A percentile compares a stretch with the other conserved stretches of the same genome.
Conservation (phyloP, 2,329 filamentous ascomycete species). For the Alternaria sp. region DNA sequence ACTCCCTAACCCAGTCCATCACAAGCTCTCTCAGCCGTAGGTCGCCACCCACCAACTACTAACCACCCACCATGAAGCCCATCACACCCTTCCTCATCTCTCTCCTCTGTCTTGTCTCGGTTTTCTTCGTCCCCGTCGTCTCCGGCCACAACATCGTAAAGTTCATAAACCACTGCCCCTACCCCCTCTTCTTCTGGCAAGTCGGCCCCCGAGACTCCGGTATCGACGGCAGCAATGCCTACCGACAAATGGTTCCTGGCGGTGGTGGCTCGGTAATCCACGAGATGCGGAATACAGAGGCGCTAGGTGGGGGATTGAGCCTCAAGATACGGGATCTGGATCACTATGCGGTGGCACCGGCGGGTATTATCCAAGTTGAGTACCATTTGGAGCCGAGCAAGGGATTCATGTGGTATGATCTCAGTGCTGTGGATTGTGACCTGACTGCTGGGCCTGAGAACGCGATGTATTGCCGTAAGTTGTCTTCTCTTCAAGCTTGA, state of each 20-base stretch:
- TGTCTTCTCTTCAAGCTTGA: neutral
- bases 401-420: constrained; percentile 33
- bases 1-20: neutral
- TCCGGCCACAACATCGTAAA: constrained; percentile 22
- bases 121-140: neutral
- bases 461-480: constrained; percentile 27
- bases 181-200: constrained; percentile 32
- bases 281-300: constrained; percentile 21
- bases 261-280: constrained; percentile 14
- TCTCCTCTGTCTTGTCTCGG: neutral
- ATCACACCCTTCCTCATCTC: neutral
- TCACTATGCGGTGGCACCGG: constrained; percentile 22
- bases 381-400: constrained; percentile 25
- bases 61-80: constrained; percentile 4
- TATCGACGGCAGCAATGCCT: constrained; percentile 15
- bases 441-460: constrained; percentile 6
- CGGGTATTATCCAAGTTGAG: constrained; percentile 36
- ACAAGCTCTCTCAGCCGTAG: neutral
- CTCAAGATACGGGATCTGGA: constrained; percentile 38
- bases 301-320: constrained; percentile 18
- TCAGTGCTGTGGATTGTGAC: constrained; percentile 33
- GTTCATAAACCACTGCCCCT: constrained; percentile 36
- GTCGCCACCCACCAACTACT: neutral
- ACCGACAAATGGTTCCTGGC: constrained; percentile 18
- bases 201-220: constrained; percentile 17